phyloP scores from a whole-genome alignment of 1,284 basidiomycete genomes.

The Leccinum cinnamomeum region DNA sequence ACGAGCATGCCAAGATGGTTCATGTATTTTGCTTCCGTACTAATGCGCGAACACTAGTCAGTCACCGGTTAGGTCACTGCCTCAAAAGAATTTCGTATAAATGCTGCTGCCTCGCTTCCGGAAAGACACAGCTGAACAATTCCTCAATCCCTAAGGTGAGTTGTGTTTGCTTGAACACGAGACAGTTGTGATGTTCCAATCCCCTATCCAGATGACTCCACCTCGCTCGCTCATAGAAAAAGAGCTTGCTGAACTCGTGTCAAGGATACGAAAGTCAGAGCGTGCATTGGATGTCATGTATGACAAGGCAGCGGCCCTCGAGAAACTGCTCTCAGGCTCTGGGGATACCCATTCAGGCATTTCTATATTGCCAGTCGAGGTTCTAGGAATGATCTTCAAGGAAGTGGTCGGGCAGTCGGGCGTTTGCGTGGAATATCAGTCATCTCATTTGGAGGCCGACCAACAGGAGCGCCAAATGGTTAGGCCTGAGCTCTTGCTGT shows the following conservation, averaged over 20 bases:
- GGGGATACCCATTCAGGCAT: conserved; percentile 1
- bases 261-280: conserved; percentile 27
- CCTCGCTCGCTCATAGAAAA: conserved; percentile 9
- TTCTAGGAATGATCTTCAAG: conserved; percentile 29
- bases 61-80: conserved; percentile 9
- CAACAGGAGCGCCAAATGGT: conserved; percentile 8
- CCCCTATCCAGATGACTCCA: conserved; percentile 12
- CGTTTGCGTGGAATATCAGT: conserved; percentile 1
- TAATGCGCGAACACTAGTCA: not conserved
- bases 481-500: conserved; percentile 29
- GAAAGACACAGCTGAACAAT: not conserved
- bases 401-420: conserved; percentile 16
- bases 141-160: conserved; percentile 16
- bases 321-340: conserved; percentile 10
- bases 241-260: conserved; percentile 20
- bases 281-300: conserved; percentile 22
- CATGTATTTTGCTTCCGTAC: conserved; percentile 11
- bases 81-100: conserved; percentile 20
- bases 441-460: conserved; percentile 3
- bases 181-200: not conserved
- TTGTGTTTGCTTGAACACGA: not conserved
- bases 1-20: not conserved
- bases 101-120: not conserved
- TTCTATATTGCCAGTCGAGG: conserved; percentile 26
- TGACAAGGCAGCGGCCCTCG: conserved; percentile 16